Evolutionary conservation across 2,329 filamentous ascomycete species (phyloP).

Genomic region (Sclerotinia borealis): DNA sequence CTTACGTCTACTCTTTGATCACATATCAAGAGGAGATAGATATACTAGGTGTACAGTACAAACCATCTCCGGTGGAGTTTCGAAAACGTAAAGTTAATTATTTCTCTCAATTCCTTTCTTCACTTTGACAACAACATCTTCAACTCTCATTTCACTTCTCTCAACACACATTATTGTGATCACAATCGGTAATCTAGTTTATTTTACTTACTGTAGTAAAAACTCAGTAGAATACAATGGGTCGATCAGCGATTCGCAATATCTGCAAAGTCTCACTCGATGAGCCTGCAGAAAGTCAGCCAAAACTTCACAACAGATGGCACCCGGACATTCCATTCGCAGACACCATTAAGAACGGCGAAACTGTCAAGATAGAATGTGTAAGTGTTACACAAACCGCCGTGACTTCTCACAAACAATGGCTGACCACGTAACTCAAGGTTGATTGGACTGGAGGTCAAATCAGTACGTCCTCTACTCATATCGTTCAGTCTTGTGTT

Average conservation of each 20-base stretch:
- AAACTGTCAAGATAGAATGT: constrained; percentile 91
- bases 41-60: too few species aligned
- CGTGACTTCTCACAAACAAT: background rate
- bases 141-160: background rate
- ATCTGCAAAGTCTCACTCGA: constrained; percentile 68
- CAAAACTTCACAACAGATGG: constrained; percentile 78
- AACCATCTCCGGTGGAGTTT: background rate
- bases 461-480: constrained; percentile 54
- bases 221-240: constrained; percentile 34
- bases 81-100: background rate
- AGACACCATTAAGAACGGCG: constrained; percentile 69
- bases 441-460: constrained; percentile 61
- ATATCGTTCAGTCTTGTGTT: background rate
- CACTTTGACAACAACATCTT: background rate
- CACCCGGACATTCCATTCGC: constrained; percentile 79
- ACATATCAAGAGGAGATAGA: background rate
- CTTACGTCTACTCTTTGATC: background rate
- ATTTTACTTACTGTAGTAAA: background rate
- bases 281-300: constrained; percentile 64
- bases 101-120: background rate
- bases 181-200: background rate
- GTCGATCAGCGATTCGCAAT: constrained; percentile 56
- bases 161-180: background rate
- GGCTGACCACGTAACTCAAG: constrained; percentile 14
- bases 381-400: constrained; percentile 29